These are phyloP conservation scores for Oryza nivara DNA, from an alignment of 176 grass and related monocot species.

Conservation along the genomic window DNA sequence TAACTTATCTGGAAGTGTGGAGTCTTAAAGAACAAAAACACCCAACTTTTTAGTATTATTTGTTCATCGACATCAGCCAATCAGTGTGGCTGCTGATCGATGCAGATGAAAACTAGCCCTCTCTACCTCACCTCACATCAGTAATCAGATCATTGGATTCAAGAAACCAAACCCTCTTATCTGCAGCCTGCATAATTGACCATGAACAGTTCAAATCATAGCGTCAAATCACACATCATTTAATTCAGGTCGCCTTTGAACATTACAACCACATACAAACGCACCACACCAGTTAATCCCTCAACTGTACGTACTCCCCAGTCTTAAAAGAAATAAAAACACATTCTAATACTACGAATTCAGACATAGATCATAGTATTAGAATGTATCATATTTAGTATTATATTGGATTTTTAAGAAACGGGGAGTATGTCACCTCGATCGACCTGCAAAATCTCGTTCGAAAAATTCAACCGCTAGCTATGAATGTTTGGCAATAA, in stretches of 20 bases:
- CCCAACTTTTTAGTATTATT: neutral
- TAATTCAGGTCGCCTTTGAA: neutral
- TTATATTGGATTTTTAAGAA: too few species aligned
- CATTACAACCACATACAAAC: neutral
- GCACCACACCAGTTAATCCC: neutral
- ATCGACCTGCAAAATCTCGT: neutral
- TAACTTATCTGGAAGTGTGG: neutral
- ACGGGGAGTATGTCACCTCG: neutral
- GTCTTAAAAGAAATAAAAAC: too few species aligned
- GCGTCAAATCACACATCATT: neutral
- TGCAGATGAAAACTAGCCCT: neutral
- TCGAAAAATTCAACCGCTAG: neutral
- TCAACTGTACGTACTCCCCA: neutral
- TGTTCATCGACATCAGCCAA: neutral
- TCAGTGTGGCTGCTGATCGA: neutral
- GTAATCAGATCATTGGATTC: neutral
- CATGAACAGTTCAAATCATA: neutral
- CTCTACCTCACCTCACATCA: neutral
- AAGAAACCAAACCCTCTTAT: neutral
- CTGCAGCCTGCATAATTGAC: neutral
- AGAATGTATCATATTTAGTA: too few species aligned
- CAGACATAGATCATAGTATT: too few species aligned
- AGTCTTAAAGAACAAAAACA: neutral
- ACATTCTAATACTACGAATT: too few species aligned
- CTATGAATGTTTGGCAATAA: neutral